Evolutionary conservation across 331 rosid genomes (phyloP).

Genomic region (Rhamnella rubrinervis): DNA sequence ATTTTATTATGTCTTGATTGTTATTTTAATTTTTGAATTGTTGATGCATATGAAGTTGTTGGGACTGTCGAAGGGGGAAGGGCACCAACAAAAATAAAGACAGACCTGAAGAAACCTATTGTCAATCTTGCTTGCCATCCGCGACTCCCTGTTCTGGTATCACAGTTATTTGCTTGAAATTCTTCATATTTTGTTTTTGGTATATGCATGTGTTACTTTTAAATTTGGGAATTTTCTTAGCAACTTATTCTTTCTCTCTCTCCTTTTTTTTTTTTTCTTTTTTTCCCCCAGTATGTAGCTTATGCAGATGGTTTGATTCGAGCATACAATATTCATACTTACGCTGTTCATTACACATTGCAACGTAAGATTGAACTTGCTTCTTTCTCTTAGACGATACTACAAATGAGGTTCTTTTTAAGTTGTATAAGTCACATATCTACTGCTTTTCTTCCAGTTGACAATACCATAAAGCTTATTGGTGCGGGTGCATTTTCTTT

Average conservation of each 20-base stretch:
- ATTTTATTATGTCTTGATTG: background rate
- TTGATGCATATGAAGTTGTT: conserved; percentile 71
- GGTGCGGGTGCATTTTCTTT: conserved; percentile 98
- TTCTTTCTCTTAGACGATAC: conserved; percentile 29
- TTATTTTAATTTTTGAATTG: conserved; percentile 25
- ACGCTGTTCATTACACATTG: conserved; percentile 92
- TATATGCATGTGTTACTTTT: conserved; percentile 19
- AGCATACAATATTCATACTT: conserved; percentile 89
- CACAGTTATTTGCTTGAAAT: conserved; percentile 16
- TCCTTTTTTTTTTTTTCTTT: too few relatives aligned
- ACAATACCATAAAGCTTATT: conserved; percentile 83
- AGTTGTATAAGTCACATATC: conserved; percentile 15
- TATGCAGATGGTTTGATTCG: conserved; percentile 96
- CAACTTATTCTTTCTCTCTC: conserved; percentile 23
- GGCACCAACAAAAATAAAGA: conserved; percentile 90
- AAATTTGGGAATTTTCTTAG: conserved; percentile 23
- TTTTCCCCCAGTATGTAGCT: conserved; percentile 73
- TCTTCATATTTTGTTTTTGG: conserved; percentile 14
- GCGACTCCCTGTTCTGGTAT: conserved; percentile 89
- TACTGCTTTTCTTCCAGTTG: conserved; percentile 59
- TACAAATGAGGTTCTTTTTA: conserved; percentile 20
- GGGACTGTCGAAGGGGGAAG: conserved; percentile 99
- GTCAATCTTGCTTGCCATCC: conserved; percentile 99
- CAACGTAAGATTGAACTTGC: conserved; percentile 61
- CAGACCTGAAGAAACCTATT: conserved; percentile 95